These are phyloP conservation scores for Xylaria nigripes DNA, from an alignment of 495 filamentous ascomycete genomes.

Conservation along the genomic window DNA sequence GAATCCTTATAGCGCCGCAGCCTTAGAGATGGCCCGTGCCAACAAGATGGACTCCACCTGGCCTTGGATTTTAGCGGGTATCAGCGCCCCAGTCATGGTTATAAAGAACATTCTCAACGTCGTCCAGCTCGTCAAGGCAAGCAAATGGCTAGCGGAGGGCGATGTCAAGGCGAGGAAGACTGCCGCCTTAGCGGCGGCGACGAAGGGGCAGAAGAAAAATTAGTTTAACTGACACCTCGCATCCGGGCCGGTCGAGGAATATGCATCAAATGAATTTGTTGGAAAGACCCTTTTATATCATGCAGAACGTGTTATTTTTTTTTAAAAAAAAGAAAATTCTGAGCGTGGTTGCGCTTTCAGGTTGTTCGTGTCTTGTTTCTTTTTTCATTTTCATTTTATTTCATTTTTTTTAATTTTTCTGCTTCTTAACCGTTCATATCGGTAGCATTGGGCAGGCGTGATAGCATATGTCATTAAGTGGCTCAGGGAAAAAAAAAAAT, in stretches of 20 bases:
- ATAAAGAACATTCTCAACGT: slow-evolving; percentile 92
- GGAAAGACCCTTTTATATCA: neutral
- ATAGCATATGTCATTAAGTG: slow-evolving; percentile 12
- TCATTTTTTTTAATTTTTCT: neutral
- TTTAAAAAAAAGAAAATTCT: neutral
- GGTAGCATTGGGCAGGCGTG: slow-evolving; percentile 14
- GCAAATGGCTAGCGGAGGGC: slow-evolving; percentile 84
- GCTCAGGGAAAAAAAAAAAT: too few relatives aligned
- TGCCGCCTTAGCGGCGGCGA: slow-evolving; percentile 41
- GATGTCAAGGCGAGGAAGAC: slow-evolving; percentile 54
- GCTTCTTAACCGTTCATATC: neutral
- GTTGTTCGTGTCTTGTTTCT: too few relatives aligned
- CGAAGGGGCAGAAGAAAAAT: slow-evolving; percentile 21
- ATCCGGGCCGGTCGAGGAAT: neutral
- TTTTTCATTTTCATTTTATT: neutral
- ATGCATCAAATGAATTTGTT: neutral
- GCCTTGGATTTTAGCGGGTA: slow-evolving; percentile 81
- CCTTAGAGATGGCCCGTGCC: slow-evolving; percentile 79
- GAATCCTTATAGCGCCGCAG: slow-evolving; percentile 81
- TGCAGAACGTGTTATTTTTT: neutral
- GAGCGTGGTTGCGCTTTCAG: neutral
- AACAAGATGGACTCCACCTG: slow-evolving; percentile 74
- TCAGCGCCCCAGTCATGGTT: slow-evolving; percentile 78
- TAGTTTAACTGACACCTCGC: slow-evolving; percentile 6
- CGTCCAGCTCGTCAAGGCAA: slow-evolving; percentile 88